These are phyloP conservation scores for Penicillium ucsense DNA, from an alignment of 495 filamentous ascomycete species.

Conservation along the genomic window DNA sequence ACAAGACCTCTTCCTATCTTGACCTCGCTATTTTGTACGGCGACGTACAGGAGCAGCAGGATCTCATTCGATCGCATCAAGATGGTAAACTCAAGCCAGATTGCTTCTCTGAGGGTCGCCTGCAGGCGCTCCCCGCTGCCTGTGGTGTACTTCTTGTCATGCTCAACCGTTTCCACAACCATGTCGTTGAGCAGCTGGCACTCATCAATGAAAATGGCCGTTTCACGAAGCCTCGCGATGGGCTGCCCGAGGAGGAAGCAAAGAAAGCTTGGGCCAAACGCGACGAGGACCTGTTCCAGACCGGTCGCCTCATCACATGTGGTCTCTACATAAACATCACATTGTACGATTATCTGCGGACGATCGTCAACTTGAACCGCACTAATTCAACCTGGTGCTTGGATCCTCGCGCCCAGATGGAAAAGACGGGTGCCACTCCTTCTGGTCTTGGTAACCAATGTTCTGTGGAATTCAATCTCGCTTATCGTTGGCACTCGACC, in stretches of 20 bases:
- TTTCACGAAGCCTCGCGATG: constrained; percentile 50
- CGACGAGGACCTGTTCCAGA: constrained; percentile 81
- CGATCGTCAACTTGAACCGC: constrained; percentile 75
- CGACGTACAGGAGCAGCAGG: constrained; percentile 46
- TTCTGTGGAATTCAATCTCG: constrained; percentile 62
- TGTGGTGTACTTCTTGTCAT: constrained; percentile 48
- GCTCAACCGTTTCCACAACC: constrained; percentile 66
- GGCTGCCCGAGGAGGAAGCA: constrained; percentile 37
- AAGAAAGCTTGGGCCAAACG: constrained; percentile 59
- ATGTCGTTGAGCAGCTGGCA: constrained; percentile 59
- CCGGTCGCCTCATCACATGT: constrained; percentile 65
- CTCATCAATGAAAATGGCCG: constrained; percentile 63
- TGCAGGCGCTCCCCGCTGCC: constrained; percentile 47
- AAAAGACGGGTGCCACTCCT: constrained; percentile 46
- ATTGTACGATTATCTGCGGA: constrained; percentile 73
- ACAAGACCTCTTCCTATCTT: constrained; percentile 50
- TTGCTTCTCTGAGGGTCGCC: constrained; percentile 45
- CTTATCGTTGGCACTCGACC: constrained; percentile 64
- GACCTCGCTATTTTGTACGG: constrained; percentile 52
- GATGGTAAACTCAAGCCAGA: constrained; percentile 50
- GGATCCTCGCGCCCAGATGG: constrained; percentile 37
- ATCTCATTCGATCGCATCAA: constrained; percentile 45
- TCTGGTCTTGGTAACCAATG: constrained; percentile 62
- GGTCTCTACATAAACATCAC: constrained; percentile 81
- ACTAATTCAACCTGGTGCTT: constrained; percentile 71